phyloP scores from a whole-genome alignment of 148 eudicot species.

The Dianthus caryophyllus region DNA sequence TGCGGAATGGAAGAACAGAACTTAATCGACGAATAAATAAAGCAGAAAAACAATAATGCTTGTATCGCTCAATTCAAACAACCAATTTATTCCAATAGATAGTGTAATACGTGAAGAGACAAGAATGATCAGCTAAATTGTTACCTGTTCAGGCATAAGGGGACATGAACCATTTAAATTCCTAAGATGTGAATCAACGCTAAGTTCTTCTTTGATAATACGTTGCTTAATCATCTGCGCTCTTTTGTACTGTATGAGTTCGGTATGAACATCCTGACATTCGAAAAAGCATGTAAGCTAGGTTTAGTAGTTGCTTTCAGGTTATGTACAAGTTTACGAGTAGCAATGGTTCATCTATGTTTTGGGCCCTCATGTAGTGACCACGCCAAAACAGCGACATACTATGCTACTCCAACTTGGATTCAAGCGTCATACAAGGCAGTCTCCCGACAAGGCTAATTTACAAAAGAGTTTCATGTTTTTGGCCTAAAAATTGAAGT shows the following conservation, averaged over 20 bases:
- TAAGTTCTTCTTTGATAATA: slow-evolving; percentile 52
- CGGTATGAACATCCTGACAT: slow-evolving; percentile 82
- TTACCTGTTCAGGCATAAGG: slow-evolving; percentile 97
- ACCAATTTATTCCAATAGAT: neutral
- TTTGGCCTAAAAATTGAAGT: no score
- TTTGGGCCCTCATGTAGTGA: neutral
- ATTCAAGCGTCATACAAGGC: no score
- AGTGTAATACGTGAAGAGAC: slow-evolving; percentile 2
- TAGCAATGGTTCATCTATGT: neutral
- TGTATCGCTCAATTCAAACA: no score
- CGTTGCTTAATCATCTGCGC: slow-evolving; percentile 81
- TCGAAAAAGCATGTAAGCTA: slow-evolving; percentile 2
- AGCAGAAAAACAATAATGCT: no score
- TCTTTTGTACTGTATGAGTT: slow-evolving; percentile 81
- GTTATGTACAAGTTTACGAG: neutral
- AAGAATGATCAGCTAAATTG: neutral
- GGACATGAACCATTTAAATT: slow-evolving; percentile 82
- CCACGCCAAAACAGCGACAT: no score
- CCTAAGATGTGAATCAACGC: slow-evolving; percentile 66
- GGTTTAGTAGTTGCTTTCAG: neutral
- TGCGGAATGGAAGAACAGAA: neutral
- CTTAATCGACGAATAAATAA: neutral
- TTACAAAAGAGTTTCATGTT: no score
- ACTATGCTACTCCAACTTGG: no score
- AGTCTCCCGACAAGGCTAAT: no score